Evolutionary conservation across 805 yeast species (phyloP).

Genomic region (Vanderwaltozyma verrucispora): DNA sequence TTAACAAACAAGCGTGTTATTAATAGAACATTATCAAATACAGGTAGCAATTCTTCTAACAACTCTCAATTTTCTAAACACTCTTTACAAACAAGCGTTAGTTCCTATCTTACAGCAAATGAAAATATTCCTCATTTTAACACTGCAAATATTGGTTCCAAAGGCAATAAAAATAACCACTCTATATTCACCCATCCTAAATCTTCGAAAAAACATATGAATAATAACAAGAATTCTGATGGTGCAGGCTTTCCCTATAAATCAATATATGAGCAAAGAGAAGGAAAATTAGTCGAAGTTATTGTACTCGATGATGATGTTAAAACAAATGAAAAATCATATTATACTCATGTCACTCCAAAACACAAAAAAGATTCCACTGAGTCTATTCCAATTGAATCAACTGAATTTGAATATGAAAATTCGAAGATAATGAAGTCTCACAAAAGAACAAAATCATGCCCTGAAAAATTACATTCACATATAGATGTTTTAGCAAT

Average conservation of each 20-base stretch:
- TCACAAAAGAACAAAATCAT: slow-evolving; percentile 2
- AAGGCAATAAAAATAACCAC: too few relatives aligned
- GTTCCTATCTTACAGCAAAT: slow-evolving; percentile 3
- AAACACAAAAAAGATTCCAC: background rate
- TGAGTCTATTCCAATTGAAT: background rate
- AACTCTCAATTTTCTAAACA: slow-evolving; percentile 22
- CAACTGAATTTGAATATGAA: too few relatives aligned
- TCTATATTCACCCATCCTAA: too few relatives aligned
- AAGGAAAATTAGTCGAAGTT: slow-evolving; percentile 19
- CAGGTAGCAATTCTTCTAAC: slow-evolving; percentile 14
- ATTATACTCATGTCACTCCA: too few relatives aligned
- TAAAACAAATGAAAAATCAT: slow-evolving; percentile 1
- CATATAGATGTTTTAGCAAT: slow-evolving; percentile 10
- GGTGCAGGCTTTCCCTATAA: background rate
- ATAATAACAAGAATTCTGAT: too few relatives aligned
- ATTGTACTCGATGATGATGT: slow-evolving; percentile 17
- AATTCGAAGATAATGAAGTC: too few relatives aligned
- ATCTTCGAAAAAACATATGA: too few relatives aligned
- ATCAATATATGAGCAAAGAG: slow-evolving; percentile 10
- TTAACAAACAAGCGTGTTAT: too few relatives aligned
- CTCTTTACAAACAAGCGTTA: slow-evolving; percentile 13
- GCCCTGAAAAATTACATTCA: background rate
- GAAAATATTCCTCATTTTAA: background rate
- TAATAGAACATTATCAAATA: slow-evolving; percentile 9
- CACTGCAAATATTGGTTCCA: background rate